Evolutionary conservation across 129 eudicot genomes (phyloP), one percentile per base, ranked within the genome.

Genomic region (Flaveria linearis): DNA sequence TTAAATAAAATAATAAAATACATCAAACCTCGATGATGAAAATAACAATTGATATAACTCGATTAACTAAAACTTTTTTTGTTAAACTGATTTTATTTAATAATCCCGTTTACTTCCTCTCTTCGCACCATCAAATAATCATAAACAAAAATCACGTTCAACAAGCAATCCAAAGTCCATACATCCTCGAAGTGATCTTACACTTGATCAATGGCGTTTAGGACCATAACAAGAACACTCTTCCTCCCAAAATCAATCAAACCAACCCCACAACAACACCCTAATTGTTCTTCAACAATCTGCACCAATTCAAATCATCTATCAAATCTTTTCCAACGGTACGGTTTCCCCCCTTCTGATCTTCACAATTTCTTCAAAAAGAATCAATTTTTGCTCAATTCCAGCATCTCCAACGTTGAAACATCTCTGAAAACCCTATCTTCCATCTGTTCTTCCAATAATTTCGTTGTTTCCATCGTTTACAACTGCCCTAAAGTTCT

Each of bases 401-500:
- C 82, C 68, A 60, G 17, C 53, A 11, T 80, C 45, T 68, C 87
- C 20, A 76, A 85, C 43, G 25, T 86, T 9, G 88, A 87, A 69
- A 76, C 79, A 16, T 90, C 88, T 2, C n/a, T 93, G 5, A 77
- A 80, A 72, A 78, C 88, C 63, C 78, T 93, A 58, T 64, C 57
- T 5, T 88, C 86, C n/a, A 76, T 90, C 5, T 83, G 79, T 17
- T 77, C 86, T 5, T 76, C 80, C 60, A 81, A 52, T 3, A 82
- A 76, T 17, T 61, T 73, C 68, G 69, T 90, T 41, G 83, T 75
- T 76, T 86, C 95, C 58, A 62, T 78, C 46, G 84, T 90, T 50
- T 53, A 22, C 68, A 75, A 68, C n/a, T 90, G 91, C 61, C 97
- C 98, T 64, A 25, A 82, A 58, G 89, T 90, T 64, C 76, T 90